Base-by-base conservation (phyloP, 768 basidiomycete genomes). In the Phylloporus arenicola region DNA sequence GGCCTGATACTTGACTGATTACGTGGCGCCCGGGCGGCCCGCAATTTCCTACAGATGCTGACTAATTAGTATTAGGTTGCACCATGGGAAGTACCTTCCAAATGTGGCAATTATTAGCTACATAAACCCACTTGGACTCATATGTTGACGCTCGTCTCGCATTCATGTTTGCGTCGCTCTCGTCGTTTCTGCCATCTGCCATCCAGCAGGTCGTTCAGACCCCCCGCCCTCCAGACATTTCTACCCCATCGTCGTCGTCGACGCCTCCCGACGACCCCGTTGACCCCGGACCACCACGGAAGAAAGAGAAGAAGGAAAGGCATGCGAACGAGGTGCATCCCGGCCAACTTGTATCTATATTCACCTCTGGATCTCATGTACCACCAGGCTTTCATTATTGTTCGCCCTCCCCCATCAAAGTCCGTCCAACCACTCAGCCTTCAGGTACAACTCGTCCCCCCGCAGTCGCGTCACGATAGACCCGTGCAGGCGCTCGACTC, bases 311-410 rank as follows among this genome's bases (percentile, higher is more conserved):
- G 64, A 68, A 64, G 57, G 75, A 70, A 55, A 71, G 69, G 48
- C 63, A 60, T 38, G 64, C 73, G 8, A 76, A 76, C 59, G 81
- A 82, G 71, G 81, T 79, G 46, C 44, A 69, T 56, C 14, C 24
- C 13, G 19, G 41, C 41, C 50, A 22, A 54, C 20, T 40, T 54
- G n/a, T 25, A 42, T 43, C 30, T 13, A 45, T 47, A 39, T 37
- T 45, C 29, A 45, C 37, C 1, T 50, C 24, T 47, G 7, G 20
- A 40, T 16, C 52, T 58, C 40, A 61, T 47, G 27, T 12, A 46
- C 4, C 63, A 94, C 4, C 63, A 94, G 92, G 89, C 87, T 0
- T 92, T 93, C 71, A 88, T 94, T 50, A 83, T 95, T 62, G 93
- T 95, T 48, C 82, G 89, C 44, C 93, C 93, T 5, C 92, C 92